Evolutionary conservation across 2,329 filamentous ascomycete species (phyloP).

Genomic region (Fusarium sp.): DNA sequence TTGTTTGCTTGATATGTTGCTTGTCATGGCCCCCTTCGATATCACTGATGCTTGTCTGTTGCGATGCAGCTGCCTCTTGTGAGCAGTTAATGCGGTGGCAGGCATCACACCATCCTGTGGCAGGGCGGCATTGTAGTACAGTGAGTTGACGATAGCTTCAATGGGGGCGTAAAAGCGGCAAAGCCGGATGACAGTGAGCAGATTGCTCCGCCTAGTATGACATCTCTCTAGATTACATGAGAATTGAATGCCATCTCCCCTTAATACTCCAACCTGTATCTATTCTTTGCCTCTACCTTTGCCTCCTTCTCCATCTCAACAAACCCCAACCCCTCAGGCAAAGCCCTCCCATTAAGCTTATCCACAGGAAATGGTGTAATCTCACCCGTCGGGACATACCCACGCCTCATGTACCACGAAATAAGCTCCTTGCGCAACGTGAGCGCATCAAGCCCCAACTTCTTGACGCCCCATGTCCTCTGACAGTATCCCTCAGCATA

Average conservation of each 20-base stretch:
- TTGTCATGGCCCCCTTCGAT: background rate
- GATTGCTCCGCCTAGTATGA: background rate
- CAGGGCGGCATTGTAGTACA: background rate
- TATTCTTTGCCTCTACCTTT: background rate
- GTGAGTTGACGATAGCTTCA: background rate
- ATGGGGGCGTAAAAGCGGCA: background rate
- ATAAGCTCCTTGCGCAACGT: slow-evolving; percentile 50
- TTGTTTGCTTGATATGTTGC: background rate
- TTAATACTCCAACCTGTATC: background rate
- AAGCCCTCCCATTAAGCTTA: slow-evolving; percentile 4
- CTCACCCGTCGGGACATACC: slow-evolving; percentile 52
- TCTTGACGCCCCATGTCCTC: slow-evolving; percentile 43
- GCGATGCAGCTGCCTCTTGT: background rate
- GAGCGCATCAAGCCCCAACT: slow-evolving; percentile 51
- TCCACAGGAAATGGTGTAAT: slow-evolving; percentile 49
- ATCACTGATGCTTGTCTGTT: background rate
- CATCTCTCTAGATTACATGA: background rate
- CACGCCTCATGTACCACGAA: slow-evolving; percentile 52
- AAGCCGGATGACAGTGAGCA: background rate
- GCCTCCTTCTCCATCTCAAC: slow-evolving; percentile 51
- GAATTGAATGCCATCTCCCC: background rate
- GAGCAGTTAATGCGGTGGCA: background rate
- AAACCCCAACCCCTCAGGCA: slow-evolving; percentile 51
- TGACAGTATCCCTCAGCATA: slow-evolving; percentile 49
- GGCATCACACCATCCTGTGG: background rate